Evolutionary conservation across 2,329 filamentous ascomycete species (phyloP).

Genomic region (Arthrobotrys pseudoclavata): DNA sequence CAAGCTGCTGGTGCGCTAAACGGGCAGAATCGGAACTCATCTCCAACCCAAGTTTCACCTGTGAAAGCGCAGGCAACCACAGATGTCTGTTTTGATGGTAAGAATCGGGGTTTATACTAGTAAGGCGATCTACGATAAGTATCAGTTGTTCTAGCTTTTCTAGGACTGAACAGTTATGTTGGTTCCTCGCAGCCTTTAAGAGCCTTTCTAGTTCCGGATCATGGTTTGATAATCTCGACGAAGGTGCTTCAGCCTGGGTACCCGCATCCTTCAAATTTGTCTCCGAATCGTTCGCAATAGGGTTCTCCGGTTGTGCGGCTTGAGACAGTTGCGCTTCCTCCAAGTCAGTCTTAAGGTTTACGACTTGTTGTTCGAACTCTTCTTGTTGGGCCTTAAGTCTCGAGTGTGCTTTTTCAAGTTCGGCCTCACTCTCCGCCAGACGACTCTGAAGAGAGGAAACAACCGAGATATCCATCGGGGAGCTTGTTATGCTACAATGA

Average conservation of each 20-base stretch:
- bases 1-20: constrained; percentile 23
- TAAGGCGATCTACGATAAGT: constrained; percentile 36
- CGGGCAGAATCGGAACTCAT: constrained; percentile 20
- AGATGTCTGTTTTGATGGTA: constrained; percentile 5
- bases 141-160: constrained; percentile 30
- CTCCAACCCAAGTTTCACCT: constrained; percentile 26
- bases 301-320: not conserved
- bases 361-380: constrained; percentile 79
- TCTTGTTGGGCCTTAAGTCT: constrained; percentile 80
- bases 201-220: constrained; percentile 24
- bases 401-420: constrained; percentile 80
- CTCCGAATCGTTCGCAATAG: not conserved
- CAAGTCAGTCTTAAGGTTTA: constrained; percentile 69
- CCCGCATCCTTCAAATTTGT: not conserved
- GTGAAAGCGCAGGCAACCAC: constrained; percentile 28
- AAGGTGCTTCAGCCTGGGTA: not conserved
- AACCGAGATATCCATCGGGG: constrained; percentile 90
- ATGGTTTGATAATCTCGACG: not conserved
- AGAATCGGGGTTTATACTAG: not conserved
- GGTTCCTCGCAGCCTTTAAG: constrained; percentile 7
- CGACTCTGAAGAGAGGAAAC: constrained; percentile 89
- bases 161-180: not conserved
- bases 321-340: constrained; percentile 47
- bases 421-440: constrained; percentile 85
- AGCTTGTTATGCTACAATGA: constrained; percentile 66